Conservation (phyloP, 495 filamentous ascomycete species). For the Neurospora africana region DNA sequence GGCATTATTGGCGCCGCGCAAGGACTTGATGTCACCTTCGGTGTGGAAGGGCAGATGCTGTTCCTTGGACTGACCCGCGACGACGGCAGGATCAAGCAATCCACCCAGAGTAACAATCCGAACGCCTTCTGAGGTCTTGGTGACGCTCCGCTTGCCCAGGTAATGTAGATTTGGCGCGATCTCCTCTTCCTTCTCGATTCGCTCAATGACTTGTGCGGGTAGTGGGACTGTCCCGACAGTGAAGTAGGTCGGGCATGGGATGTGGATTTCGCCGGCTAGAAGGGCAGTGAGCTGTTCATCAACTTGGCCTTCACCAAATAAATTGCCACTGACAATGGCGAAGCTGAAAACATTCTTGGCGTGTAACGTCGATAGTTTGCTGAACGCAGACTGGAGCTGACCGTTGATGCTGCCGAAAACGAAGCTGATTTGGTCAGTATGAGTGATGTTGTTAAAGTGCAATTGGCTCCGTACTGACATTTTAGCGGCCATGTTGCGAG, state of each 20-base stretch:
- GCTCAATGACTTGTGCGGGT: conserved; percentile 56
- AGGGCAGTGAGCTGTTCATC: conserved; percentile 52
- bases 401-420: conserved; percentile 74
- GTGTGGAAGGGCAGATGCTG: conserved; percentile 60
- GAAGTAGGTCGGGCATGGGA: conserved; percentile 83
- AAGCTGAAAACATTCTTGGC: conserved; percentile 77
- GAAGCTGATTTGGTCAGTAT: conserved; percentile 47
- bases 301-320: conserved; percentile 54
- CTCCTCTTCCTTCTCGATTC: conserved; percentile 60
- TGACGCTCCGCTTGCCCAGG: conserved; percentile 70
- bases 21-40: conserved; percentile 60
- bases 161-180: conserved; percentile 81
- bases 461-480: conserved; percentile 16
- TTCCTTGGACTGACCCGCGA: conserved; percentile 46
- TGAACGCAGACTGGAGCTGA: conserved; percentile 58
- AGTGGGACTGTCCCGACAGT: conserved; percentile 58
- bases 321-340: conserved; percentile 71
- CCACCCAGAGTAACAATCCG: conserved; percentile 77
- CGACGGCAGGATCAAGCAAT: conserved; percentile 40
- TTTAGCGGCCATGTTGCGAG: conserved; percentile 18
- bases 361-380: conserved; percentile 68
- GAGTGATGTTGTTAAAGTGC: conserved; percentile 2
- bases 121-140: conserved; percentile 84
- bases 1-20: conserved; percentile 61
- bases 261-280: conserved; percentile 54